Conservation (phyloP, 1,284 basidiomycete genomes). For the Microbotryomycetes sp. region DNA sequence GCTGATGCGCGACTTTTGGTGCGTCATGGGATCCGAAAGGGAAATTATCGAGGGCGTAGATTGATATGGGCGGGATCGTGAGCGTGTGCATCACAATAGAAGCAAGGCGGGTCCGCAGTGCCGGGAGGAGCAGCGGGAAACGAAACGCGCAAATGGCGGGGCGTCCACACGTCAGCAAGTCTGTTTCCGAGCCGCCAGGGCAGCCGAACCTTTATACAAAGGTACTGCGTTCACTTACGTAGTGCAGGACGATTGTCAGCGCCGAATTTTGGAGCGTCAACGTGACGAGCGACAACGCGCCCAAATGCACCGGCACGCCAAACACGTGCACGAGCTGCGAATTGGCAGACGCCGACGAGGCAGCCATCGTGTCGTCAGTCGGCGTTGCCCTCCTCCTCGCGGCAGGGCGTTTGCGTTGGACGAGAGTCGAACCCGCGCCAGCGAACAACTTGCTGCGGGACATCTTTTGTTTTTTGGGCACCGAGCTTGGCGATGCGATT, state of each 20-base stretch:
- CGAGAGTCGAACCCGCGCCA: too few species aligned
- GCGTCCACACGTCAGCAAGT: too few species aligned
- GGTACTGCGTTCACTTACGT: too few species aligned
- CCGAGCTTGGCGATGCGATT: too few species aligned
- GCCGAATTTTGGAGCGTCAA: constrained; percentile 88
- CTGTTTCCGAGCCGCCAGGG: too few species aligned
- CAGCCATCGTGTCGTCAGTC: neutral
- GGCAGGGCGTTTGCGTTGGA: too few species aligned
- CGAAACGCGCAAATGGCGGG: neutral
- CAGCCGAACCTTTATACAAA: too few species aligned
- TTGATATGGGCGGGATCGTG: neutral
- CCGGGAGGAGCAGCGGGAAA: neutral
- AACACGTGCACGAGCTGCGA: neutral
- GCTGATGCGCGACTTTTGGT: constrained; percentile 37
- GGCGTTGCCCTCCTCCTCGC: too few species aligned
- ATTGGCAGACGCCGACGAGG: neutral
- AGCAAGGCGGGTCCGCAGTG: neutral
- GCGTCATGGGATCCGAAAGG: constrained; percentile 1
- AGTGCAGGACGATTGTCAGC: constrained; percentile 87
- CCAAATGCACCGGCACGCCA: constrained; percentile 17
- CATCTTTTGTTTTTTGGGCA: too few species aligned
- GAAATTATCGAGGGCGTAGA: neutral
- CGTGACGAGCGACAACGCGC: constrained; percentile 55
- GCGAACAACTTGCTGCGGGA: too few species aligned
- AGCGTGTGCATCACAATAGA: constrained; percentile 7